Percentiles rank a stretch among this genome's conserved stretches.
Conservation (phyloP, 805 yeast species). For the Yamadazyma sp. region DNA sequence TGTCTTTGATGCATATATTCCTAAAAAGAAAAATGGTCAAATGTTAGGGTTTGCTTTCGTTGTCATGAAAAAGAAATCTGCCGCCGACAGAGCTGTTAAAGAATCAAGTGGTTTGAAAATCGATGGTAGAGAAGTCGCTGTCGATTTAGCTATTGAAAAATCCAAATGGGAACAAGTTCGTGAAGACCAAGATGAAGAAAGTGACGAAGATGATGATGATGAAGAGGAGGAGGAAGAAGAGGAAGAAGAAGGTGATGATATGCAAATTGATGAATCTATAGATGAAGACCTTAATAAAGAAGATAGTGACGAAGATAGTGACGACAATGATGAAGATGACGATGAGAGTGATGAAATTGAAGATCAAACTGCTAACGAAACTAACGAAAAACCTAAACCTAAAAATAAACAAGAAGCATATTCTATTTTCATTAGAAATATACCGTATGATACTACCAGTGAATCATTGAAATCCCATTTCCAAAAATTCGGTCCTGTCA, state of each 20-base stretch:
- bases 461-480: conserved; percentile 80
- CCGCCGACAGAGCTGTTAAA: conserved; percentile 80
- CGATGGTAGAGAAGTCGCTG: conserved; percentile 88
- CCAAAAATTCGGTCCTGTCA: conserved; percentile 76
- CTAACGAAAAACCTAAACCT: conserved; percentile 19
- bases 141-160: conserved; percentile 90
- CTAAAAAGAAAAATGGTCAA: conserved; percentile 80
- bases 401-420: conserved; percentile 63
- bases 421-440: conserved; percentile 84
- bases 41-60: conserved; percentile 96
- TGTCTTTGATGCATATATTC: conserved; percentile 85
- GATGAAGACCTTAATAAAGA: conserved; percentile 33
- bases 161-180: conserved; percentile 69
- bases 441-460: conserved; percentile 90
- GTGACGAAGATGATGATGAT: conserved; percentile 40
- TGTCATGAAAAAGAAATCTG: conserved; percentile 73
- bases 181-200: conserved; percentile 29
- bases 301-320: conserved; percentile 30
- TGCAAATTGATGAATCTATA: conserved; percentile 34
- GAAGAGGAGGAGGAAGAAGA: conserved; percentile 37
- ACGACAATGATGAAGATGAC: conserved; percentile 25
- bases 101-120: conserved; percentile 72
- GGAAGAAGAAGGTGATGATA: conserved; percentile 37
- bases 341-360: conserved; percentile 29
- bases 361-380: conserved; percentile 11